Evolutionary conservation across 2,329 filamentous ascomycete species (phyloP).

Genomic region (Truncatella angustata): DNA sequence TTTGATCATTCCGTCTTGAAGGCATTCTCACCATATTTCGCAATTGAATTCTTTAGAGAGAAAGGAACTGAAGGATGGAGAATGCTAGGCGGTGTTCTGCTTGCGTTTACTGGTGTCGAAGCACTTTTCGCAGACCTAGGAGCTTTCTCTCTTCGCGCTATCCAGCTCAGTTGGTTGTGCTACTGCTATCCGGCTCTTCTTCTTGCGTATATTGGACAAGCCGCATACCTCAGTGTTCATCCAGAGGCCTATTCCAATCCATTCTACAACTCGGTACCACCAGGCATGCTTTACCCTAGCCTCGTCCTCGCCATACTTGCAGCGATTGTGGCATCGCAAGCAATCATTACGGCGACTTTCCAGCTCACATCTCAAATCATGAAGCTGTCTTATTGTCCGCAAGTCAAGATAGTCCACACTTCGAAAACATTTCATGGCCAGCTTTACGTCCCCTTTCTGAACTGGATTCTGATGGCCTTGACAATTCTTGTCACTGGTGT

Average conservation of each 20-base stretch:
- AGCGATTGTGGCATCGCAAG: slow-evolving; percentile 74
- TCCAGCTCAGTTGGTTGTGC: slow-evolving; percentile 71
- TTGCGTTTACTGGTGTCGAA: slow-evolving; percentile 77
- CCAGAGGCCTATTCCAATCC: slow-evolving; percentile 65
- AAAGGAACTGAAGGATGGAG: slow-evolving; percentile 62
- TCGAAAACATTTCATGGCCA: slow-evolving; percentile 70
- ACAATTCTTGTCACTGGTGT: slow-evolving; percentile 72
- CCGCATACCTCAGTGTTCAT: slow-evolving; percentile 64
- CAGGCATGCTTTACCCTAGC: slow-evolving; percentile 65
- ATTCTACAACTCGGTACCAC: slow-evolving; percentile 69
- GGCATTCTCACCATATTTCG: slow-evolving; percentile 58
- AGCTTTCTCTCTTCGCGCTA: slow-evolving; percentile 67
- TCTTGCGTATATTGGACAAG: slow-evolving; percentile 69
- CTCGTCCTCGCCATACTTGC: slow-evolving; percentile 68
- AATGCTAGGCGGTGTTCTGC: slow-evolving; percentile 67
- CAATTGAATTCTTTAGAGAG: slow-evolving; percentile 58
- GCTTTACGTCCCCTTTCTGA: slow-evolving; percentile 72
- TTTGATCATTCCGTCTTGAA: slow-evolving; percentile 54
- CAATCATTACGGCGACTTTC: slow-evolving; percentile 75
- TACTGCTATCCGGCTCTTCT: slow-evolving; percentile 67
- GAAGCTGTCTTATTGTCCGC: slow-evolving; percentile 70
- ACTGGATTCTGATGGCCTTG: slow-evolving; percentile 75
- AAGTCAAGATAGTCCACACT: slow-evolving; percentile 71
- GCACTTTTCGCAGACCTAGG: slow-evolving; percentile 77
- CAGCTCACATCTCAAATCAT: slow-evolving; percentile 56